Base-by-base conservation (phyloP, 2,329 filamentous ascomycete species). In the Xylaria polymorpha region DNA sequence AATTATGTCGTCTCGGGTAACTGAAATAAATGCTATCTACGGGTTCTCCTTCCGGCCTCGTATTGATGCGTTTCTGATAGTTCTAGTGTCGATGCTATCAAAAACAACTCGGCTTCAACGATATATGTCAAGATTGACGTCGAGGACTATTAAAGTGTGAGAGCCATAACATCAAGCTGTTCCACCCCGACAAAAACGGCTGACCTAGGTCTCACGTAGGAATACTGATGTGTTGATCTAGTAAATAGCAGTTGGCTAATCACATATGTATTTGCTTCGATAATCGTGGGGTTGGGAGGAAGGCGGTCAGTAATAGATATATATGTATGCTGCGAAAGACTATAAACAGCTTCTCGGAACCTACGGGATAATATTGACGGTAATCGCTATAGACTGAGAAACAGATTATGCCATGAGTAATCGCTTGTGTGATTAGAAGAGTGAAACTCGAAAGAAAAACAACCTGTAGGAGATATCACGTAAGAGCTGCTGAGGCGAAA, bases 391-490 rank as follows among this genome's bases (percentile, higher is more conserved):
- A 14, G n/a, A 37, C 9, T 20, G n/a, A 37, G 29, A 37, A 14
- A n/a, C 15, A n/a, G n/a, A 25, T 57, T 57, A 18, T 57, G n/a
- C 35, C 7, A 41, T 25, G 35, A 15, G 25, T 37, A 51, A n/a
- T n/a, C 9, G 15, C 51, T 37, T 39, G 18, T n/a, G 18, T 39
- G 35, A 56, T 56, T 35, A 10, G 29, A 39, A n/a, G 29, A 56
- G 32, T 25, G 53, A 57, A 57, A 6, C 50, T 53, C 7, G 41
- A 37, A 29, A 37, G 15, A n/a, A 3, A 3, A 22, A 51, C 14
- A 41, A n/a, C n/a, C n/a, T n/a, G n/a, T 55, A 44, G n/a, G n/a
- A n/a, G 22, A 14, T 51, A 63, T 67, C 53, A 67, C 55, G 64
- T 69, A 67, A 67, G 64, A 53, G 18, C 18, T 14, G 29, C 39